phyloP scores from a whole-genome alignment of 345 rosid species.

The Balakata baccata region DNA sequence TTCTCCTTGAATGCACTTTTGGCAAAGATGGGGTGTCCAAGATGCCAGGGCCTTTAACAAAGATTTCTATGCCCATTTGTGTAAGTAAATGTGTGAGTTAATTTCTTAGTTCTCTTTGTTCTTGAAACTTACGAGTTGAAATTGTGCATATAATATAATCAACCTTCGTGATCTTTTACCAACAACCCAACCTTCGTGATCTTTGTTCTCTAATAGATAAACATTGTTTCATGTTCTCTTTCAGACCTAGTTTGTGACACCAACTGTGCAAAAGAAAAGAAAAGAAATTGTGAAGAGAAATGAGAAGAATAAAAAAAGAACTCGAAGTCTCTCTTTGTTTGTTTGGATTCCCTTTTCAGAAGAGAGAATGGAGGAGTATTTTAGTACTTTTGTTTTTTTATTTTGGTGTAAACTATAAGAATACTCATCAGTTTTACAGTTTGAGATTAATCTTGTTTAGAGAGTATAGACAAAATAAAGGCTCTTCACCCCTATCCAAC shows the following conservation, averaged over 20 bases:
- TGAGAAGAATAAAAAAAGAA: not conserved
- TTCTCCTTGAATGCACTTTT: conserved; percentile 1
- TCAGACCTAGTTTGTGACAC: not conserved
- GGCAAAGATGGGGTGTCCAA: no score
- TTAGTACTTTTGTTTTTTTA: no score
- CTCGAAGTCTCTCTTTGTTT: no score
- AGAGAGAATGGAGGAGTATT: no score
- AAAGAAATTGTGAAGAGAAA: not conserved
- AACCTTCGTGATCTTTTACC: not conserved
- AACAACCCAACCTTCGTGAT: not conserved
- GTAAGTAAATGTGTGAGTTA: not conserved
- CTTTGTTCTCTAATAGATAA: no score
- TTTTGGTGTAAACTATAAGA: no score
- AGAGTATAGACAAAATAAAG: no score
- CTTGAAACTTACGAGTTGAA: not conserved
- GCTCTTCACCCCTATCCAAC: no score
- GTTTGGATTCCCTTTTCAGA: no score
- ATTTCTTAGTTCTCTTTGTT: not conserved
- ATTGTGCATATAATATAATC: conserved; percentile 13
- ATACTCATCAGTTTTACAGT: no score
- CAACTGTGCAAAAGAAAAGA: not conserved
- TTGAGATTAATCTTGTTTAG: no score
- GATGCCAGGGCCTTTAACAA: not conserved
- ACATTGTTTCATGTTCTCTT: not conserved
- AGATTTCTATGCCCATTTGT: not conserved